Base-by-base conservation (phyloP, 2,329 filamentous ascomycete genomes). In the Sclerotinia nivalis region DNA sequence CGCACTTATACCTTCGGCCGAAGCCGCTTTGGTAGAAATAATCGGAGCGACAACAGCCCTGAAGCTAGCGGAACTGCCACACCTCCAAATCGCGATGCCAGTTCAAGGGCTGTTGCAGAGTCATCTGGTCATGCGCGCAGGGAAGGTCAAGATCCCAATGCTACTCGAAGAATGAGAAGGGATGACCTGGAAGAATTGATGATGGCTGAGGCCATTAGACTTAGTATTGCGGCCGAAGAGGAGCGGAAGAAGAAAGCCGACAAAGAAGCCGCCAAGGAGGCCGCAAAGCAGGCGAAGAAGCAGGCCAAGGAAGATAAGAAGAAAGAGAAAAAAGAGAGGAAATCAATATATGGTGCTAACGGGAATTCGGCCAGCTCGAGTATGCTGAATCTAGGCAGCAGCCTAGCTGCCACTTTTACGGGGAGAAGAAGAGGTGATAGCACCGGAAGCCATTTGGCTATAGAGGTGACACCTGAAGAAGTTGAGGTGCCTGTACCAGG, bases 111-210 rank as follows among this genome's bases (percentile, higher is more conserved):
- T 40, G 80, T 77, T 10, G 66, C 72, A 18, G 79, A 76, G 18
- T 79, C 79, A 45, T 66, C 71, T 34, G 49, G 73, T 15, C 66
- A 73, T 12, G 70, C 72, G 59, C 74, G 75, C 28, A 69, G 74
- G 66, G 80, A 82, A 37, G 72, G 54, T 75, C 74, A 69, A 74
- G 69, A 77, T 69, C 66, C 81, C 81, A 71, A 69, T 25, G 71
- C 68, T 34, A 45, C 75, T 52, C 74, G 74, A 54, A 81, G 89
- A 71, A 82, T 88, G 72, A 86, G 93, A 43, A 88, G 96, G 78
- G 93, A 96, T 31, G 94, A 98, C 75, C 85, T 98, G 0, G 96
- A 99, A 79, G 95, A 97, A 62, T 92, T 99, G 84, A 99, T 99
- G 96, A 93, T 98, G 84, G 93, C 96, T 85, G 96, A 99, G 79